Evolutionary conservation across 352 stramenopile genomes (phyloP).

Genomic region (Phytophthora tubulina): DNA sequence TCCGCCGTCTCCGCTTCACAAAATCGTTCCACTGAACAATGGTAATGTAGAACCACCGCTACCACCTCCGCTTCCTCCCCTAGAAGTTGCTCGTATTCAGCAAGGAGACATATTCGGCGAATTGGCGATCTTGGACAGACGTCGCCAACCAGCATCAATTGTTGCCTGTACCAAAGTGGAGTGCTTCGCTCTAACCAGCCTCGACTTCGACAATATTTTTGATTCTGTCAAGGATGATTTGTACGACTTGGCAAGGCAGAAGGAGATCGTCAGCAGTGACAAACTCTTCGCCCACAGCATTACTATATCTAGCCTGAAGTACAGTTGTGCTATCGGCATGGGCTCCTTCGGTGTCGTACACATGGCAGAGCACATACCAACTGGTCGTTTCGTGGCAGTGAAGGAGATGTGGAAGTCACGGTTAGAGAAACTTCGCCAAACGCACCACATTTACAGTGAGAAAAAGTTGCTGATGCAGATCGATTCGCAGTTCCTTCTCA

Average conservation of each 20-base stretch:
- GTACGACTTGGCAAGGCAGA: constrained; percentile 41
- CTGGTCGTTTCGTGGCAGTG: constrained; percentile 61
- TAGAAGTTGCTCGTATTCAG: constrained; percentile 54
- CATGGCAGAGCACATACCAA: constrained; percentile 91
- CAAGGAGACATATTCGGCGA: constrained; percentile 76
- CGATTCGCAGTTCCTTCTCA: constrained; percentile 96
- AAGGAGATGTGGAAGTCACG: constrained; percentile 57
- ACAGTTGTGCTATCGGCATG: constrained; percentile 83
- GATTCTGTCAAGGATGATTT: constrained; percentile 47
- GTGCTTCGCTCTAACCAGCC: constrained; percentile 74
- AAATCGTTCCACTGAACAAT: constrained; percentile 14
- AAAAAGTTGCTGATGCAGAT: constrained; percentile 94
- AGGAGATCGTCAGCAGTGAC: constrained; percentile 45
- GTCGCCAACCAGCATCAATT: constrained; percentile 76
- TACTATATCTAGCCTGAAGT: constrained; percentile 64
- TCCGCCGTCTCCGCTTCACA: constrained; percentile 29
- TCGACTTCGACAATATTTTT: constrained; percentile 72
- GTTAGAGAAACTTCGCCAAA: constrained; percentile 59
- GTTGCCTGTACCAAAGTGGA: constrained; percentile 68
- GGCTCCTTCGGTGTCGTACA: constrained; percentile 96
- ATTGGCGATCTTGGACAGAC: constrained; percentile 52
- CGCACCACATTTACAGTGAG: constrained; percentile 97
- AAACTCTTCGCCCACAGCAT: constrained; percentile 63
- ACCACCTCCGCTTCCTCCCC: neutral
- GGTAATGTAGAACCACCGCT: constrained; percentile 1